Conservation (phyloP, 805 yeast species). For the Ascoidea rubescens region DNA sequence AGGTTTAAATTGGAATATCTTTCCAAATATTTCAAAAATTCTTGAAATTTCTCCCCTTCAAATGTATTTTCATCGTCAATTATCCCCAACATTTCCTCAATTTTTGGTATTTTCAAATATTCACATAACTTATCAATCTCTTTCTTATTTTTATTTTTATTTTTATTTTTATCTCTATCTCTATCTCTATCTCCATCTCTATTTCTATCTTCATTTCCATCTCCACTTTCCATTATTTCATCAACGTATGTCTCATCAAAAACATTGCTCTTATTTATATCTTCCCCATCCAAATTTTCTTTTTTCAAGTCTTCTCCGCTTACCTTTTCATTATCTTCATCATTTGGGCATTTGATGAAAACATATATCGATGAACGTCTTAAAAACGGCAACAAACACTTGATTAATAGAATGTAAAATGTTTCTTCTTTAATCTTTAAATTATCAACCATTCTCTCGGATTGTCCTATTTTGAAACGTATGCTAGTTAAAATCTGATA, state of each 20-base stretch:
- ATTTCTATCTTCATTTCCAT: background rate
- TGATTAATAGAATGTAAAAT: conserved; percentile 39
- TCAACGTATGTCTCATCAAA: too few relatives aligned
- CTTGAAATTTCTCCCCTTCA: background rate
- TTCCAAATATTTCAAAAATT: too few relatives aligned
- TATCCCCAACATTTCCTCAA: background rate
- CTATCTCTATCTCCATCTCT: background rate
- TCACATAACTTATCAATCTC: background rate
- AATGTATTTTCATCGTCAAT: background rate
- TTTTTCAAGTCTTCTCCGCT: background rate
- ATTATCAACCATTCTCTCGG: too few relatives aligned
- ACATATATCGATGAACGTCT: background rate
- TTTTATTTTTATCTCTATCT: background rate
- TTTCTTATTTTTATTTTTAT: too few relatives aligned
- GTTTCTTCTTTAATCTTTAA: too few relatives aligned
- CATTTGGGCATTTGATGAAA: background rate
- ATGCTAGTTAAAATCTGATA: too few relatives aligned
- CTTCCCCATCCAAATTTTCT: background rate
- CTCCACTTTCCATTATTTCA: background rate
- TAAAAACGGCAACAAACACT: conserved; percentile 41
- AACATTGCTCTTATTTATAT: background rate
- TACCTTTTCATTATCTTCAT: background rate
- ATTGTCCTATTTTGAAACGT: too few relatives aligned
- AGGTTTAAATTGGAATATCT: too few relatives aligned
- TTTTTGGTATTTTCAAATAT: background rate